A percentile compares a stretch with the other conserved stretches of the same genome.
Conservation (phyloP, 805 yeast species). For the Scheffersomyces stipitis region DNA sequence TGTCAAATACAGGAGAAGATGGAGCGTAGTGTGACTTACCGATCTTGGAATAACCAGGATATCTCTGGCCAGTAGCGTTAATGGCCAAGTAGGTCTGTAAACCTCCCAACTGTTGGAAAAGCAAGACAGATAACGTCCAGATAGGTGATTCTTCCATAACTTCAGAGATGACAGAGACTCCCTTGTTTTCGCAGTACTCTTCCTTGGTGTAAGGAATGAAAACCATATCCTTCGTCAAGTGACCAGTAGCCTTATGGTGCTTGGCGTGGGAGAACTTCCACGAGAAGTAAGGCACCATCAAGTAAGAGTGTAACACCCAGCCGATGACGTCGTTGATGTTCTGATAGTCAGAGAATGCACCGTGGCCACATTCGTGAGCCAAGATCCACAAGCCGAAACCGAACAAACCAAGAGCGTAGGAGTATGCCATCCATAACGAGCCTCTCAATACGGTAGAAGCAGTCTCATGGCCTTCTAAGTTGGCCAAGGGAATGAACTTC, state of each 20-base stretch:
- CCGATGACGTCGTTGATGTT: constrained; percentile 77
- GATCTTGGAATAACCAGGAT: constrained; percentile 45
- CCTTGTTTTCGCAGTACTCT: constrained; percentile 44
- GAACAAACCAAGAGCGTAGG: constrained; percentile 58
- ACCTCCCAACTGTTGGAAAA: constrained; percentile 75
- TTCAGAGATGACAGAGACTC: constrained; percentile 47
- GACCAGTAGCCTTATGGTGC: constrained; percentile 91
- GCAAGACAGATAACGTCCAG: constrained; percentile 52
- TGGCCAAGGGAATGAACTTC: constrained; percentile 47
- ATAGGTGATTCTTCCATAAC: constrained; percentile 75
- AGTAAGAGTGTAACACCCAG: constrained; percentile 77
- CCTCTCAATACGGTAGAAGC: constrained; percentile 40
- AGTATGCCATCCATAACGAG: constrained; percentile 58
- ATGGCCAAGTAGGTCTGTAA: constrained; percentile 66
- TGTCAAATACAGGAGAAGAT: constrained; percentile 69
- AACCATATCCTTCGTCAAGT: constrained; percentile 79
- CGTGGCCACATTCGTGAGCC: constrained; percentile 93
- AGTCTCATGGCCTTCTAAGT: constrained; percentile 33
- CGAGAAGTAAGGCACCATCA: constrained; percentile 82
- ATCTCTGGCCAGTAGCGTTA: constrained; percentile 76
- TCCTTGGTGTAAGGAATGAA: constrained; percentile 74
- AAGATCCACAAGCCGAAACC: constrained; percentile 81
- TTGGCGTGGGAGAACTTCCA: constrained; percentile 84
- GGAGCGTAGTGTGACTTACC: constrained; percentile 72
- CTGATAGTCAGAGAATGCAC: constrained; percentile 74